Evolutionary conservation across 2,329 filamentous ascomycete genomes (phyloP), one percentile per base, ranked within the genome.

Genomic region (Cordyceps farinosa): DNA sequence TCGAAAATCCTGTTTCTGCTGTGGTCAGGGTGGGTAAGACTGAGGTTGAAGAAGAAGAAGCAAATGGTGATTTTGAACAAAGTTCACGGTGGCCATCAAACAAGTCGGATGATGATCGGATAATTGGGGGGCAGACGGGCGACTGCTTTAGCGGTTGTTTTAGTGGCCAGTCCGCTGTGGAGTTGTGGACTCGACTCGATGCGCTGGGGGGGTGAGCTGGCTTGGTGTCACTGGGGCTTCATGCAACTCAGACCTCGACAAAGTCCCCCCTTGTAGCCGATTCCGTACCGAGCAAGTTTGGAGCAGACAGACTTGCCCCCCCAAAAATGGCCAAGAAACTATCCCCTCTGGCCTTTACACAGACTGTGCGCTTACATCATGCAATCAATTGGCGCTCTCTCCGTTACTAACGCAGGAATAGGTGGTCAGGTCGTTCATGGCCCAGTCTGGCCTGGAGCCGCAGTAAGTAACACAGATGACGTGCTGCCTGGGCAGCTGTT

Each of bases 361-460:
- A 73, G 40, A 73, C 74, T 57, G 75, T 77, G 32, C 34, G 63
- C 64, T 3, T 9, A 36, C 10, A 2, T 11, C 40, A n/a, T 48
- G 22, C 15, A 32, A 10, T 3, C 5, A 2, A 27, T 15, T 6
- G 22, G 5, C 5, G 5, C 10, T 22, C 22, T 22, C 22, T n/a
- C 22, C 63, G 54, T 56, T 32, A n/a, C 45, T 62, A 50, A 63
- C 73, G n/a, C 5, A 29, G 11, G 17, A 22, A 10, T 64, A 95
- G 91, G 91, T 96, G 53, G 84, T 92, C 80, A 89, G 90, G 74
- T 93, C 91, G 2, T 97, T 97, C 76, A 86, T 90, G 79, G 84
- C 85, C 68, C 90, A 91, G 67, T 97, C 92, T 5, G 93, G 93
- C 7, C 79, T 98, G 27, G 94, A 97, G 75, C 92, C 92, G 74